phyloP scores from a whole-genome alignment of 2,329 filamentous ascomycete genomes.

The Fusarium floridanum region DNA sequence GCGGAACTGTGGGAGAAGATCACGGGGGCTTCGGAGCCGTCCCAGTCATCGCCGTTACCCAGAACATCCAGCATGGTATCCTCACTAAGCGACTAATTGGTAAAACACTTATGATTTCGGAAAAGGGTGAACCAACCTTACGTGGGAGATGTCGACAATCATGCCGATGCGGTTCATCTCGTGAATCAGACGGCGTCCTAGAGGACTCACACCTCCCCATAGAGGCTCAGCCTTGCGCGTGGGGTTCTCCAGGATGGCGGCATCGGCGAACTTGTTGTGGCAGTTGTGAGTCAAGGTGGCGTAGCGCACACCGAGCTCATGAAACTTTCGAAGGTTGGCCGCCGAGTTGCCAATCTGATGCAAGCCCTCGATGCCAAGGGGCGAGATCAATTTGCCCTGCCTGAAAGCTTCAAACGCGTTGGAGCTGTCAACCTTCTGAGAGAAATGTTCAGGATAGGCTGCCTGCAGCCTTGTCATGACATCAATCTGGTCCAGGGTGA shows the following conservation, averaged over 20 bases:
- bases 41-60: slow-evolving; percentile 72
- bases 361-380: slow-evolving; percentile 85
- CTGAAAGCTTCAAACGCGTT: slow-evolving; percentile 73
- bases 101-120: too few relatives aligned
- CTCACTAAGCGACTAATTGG: slow-evolving; percentile 56
- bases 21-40: slow-evolving; percentile 81
- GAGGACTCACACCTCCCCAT: slow-evolving; percentile 79
- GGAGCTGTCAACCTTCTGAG: slow-evolving; percentile 70
- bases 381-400: slow-evolving; percentile 77
- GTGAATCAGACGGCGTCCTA: slow-evolving; percentile 75
- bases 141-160: slow-evolving; percentile 90
- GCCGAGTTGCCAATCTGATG: slow-evolving; percentile 93
- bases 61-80: slow-evolving; percentile 91
- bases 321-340: slow-evolving; percentile 79
- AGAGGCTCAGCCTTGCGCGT: slow-evolving; percentile 65
- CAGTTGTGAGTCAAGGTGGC: slow-evolving; percentile 94
- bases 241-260: slow-evolving; percentile 74
- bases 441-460: slow-evolving; percentile 77
- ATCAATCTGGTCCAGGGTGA: slow-evolving; percentile 82
- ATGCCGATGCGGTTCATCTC: slow-evolving; percentile 97
- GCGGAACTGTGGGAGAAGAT: slow-evolving; percentile 93
- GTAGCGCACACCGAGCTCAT: slow-evolving; percentile 86
- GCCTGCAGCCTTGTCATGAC: slow-evolving; percentile 74
- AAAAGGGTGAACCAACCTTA: slow-evolving; percentile 52
- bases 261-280: slow-evolving; percentile 90